These are phyloP conservation scores for Mucor mucedo DNA, from an alignment of 371 early-diverging fungal genomes.

Conservation along the genomic window DNA sequence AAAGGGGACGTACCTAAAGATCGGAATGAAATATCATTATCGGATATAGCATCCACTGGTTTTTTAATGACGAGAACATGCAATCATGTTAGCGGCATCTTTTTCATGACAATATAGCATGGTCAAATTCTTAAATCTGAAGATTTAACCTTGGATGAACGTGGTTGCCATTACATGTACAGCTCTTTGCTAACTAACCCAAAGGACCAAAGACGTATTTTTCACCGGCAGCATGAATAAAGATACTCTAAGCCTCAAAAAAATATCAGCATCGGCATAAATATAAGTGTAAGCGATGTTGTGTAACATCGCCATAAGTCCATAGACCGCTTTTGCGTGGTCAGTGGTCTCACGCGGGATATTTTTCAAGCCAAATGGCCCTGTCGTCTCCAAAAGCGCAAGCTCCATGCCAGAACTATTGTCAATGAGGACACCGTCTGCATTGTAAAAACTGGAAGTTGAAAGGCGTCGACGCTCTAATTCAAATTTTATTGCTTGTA, in stretches of 20 bases:
- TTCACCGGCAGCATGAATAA: conserved; percentile 26
- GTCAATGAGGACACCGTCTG: conserved; percentile 25
- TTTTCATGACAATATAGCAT: too few relatives aligned
- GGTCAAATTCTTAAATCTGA: too few relatives aligned
- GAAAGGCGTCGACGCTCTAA: conserved; percentile 16
- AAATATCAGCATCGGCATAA: conserved; percentile 26
- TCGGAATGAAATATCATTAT: too few relatives aligned
- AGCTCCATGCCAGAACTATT: conserved; percentile 9
- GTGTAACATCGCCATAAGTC: conserved; percentile 16
- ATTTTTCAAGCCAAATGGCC: conserved; percentile 25
- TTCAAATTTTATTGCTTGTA: conserved; percentile 24
- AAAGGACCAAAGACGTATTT: conserved; percentile 27
- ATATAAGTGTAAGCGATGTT: conserved; percentile 3
- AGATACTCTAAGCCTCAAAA: conserved; percentile 18
- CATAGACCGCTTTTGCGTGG: conserved; percentile 20
- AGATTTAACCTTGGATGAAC: too few relatives aligned
- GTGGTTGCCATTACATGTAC: too few relatives aligned
- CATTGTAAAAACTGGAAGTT: conserved; percentile 15
- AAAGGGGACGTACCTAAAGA: too few relatives aligned
- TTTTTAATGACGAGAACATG: too few relatives aligned
- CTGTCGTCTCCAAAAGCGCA: conserved; percentile 17
- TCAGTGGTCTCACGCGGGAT: conserved; percentile 22
- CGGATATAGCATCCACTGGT: too few relatives aligned
- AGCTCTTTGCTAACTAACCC: conserved; percentile 20
- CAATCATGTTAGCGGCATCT: too few relatives aligned